These are phyloP conservation scores for Hypoxylon sp. DNA, from an alignment of 2,329 filamentous ascomycete species.

Conservation along the genomic window DNA sequence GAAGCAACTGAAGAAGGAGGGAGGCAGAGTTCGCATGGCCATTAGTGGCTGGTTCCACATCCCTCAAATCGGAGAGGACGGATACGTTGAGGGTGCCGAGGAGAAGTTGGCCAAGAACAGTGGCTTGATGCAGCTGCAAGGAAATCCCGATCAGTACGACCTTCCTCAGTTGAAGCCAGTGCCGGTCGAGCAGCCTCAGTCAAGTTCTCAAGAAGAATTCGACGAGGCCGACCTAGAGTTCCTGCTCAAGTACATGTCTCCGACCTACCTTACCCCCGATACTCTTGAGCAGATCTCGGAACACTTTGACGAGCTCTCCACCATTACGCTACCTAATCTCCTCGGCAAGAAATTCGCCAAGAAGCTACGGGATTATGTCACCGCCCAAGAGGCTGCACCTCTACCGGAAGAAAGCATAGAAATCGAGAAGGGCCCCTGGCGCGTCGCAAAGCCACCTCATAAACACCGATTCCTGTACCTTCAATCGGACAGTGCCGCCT, in stretches of 20 bases:
- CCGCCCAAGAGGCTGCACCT: conserved; percentile 70
- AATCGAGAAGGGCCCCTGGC: conserved; percentile 76
- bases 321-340: conserved; percentile 84
- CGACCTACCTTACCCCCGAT: conserved; percentile 92
- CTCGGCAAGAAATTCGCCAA: conserved; percentile 83
- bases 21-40: conserved; percentile 90
- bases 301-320: conserved; percentile 86
- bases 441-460: conserved; percentile 88
- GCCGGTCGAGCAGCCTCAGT: conserved; percentile 58
- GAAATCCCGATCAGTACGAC: conserved; percentile 92
- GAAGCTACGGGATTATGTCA: conserved; percentile 79
- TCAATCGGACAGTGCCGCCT: conserved; percentile 63
- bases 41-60: conserved; percentile 99
- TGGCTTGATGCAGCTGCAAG: conserved; percentile 91
- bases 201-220: conserved; percentile 69
- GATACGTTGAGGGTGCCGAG: conserved; percentile 89
- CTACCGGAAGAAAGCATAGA: conserved; percentile 65
- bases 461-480: conserved; percentile 95
- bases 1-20: conserved; percentile 75
- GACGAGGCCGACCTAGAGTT: conserved; percentile 89
- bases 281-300: conserved; percentile 86
- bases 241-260: conserved; percentile 89
- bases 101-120: conserved; percentile 91
- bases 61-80: conserved; percentile 92
- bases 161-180: conserved; percentile 76